A percentile compares a stretch with the other conserved stretches of the same genome.
These are phyloP conservation scores for Neoascochyta sp. DNA, from an alignment of 2,329 filamentous ascomycete genomes.

Conservation along the genomic window DNA sequence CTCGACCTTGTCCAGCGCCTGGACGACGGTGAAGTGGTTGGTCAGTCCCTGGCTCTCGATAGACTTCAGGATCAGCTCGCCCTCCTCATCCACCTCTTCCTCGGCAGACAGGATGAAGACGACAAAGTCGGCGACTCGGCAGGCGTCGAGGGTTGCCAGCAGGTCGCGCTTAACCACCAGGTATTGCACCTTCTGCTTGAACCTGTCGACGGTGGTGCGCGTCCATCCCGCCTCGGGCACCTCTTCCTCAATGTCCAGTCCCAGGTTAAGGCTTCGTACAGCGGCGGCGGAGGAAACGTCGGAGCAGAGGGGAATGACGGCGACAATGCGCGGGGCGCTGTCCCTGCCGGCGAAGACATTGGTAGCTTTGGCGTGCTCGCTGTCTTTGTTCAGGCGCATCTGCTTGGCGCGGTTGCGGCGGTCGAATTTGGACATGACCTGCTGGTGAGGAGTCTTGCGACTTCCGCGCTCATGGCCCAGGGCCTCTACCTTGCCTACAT, in stretches of 20 bases:
- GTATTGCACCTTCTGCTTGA: slow-evolving; percentile 93
- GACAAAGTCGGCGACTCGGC: slow-evolving; percentile 86
- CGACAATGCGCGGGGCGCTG: slow-evolving; percentile 82
- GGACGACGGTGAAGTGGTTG: slow-evolving; percentile 81
- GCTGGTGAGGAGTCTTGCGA: slow-evolving; percentile 88
- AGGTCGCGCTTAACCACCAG: slow-evolving; percentile 71
- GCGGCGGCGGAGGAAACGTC: slow-evolving; percentile 66
- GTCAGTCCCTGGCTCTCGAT: slow-evolving; percentile 94
- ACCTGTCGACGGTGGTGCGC: slow-evolving; percentile 74
- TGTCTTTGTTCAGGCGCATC: slow-evolving; percentile 76
- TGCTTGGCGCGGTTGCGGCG: slow-evolving; percentile 93
- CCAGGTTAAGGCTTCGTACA: slow-evolving; percentile 68
- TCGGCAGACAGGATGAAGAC: slow-evolving; percentile 78
- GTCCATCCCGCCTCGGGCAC: slow-evolving; percentile 56
- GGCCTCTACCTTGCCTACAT: slow-evolving; percentile 68
- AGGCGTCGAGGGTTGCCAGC: slow-evolving; percentile 75
- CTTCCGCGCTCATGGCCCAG: slow-evolving; percentile 60
- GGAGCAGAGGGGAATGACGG: slow-evolving; percentile 76
- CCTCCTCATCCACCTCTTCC: slow-evolving; percentile 77
- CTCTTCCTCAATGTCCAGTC: slow-evolving; percentile 72
- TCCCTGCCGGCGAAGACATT: slow-evolving; percentile 83
- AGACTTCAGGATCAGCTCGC: slow-evolving; percentile 78
- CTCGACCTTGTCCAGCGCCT: slow-evolving; percentile 73
- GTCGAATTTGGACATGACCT: slow-evolving; percentile 96
- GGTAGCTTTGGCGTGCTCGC: slow-evolving; percentile 73